A percentile compares a stretch with the other conserved stretches of the same genome.
Evolutionary conservation across 805 yeast species (phyloP).

Genomic region (Lachancea meyersii): DNA sequence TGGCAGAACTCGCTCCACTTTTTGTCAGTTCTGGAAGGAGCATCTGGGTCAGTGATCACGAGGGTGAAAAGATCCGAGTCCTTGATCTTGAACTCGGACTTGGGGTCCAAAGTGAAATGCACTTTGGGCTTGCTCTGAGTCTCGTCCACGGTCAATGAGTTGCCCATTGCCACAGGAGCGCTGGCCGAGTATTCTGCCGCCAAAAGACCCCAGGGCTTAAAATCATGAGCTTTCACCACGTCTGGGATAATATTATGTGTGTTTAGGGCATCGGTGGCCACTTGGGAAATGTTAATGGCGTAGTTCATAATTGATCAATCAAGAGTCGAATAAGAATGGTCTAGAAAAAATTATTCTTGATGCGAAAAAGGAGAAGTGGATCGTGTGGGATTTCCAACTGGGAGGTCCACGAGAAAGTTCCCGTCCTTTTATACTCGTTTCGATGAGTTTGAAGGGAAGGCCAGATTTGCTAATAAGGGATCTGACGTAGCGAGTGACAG

Average conservation of each 20-base stretch:
- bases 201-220: slow-evolving; percentile 23
- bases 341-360: no score
- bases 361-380: no score
- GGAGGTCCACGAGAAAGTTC: no score
- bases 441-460: no score
- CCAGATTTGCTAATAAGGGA: no score
- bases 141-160: slow-evolving; percentile 54
- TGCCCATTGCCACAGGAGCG: slow-evolving; percentile 64
- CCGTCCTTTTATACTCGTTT: no score
- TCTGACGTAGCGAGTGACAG: not conserved
- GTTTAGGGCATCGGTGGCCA: slow-evolving; percentile 21
- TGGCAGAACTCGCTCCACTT: slow-evolving; percentile 88
- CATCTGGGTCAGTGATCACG: slow-evolving; percentile 89
- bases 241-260: slow-evolving; percentile 28
- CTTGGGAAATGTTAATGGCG: slow-evolving; percentile 15
- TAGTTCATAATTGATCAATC: slow-evolving; percentile 11
- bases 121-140: slow-evolving; percentile 65
- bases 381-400: no score
- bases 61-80: slow-evolving; percentile 54
- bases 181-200: slow-evolving; percentile 25
- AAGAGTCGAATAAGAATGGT: not conserved
- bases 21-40: slow-evolving; percentile 75
- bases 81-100: slow-evolving; percentile 19
- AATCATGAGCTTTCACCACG: slow-evolving; percentile 16
- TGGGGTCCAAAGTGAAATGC: slow-evolving; percentile 54